Conservation (phyloP, 1,139 yeast species). For the Sugiyamaella grinbergsii region DNA sequence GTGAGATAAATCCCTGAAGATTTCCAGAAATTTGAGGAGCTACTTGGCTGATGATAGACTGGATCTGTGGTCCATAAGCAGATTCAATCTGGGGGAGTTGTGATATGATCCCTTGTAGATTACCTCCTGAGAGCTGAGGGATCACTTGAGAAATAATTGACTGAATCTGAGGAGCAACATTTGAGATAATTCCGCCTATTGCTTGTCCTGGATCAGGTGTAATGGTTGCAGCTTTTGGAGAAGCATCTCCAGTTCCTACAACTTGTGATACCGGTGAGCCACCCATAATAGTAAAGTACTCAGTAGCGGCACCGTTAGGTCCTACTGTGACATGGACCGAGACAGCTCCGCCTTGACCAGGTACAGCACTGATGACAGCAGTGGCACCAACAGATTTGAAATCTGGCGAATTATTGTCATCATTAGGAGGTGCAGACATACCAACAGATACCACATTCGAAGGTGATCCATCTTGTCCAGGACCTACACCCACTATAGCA, state of each 20-base stretch:
- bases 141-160: constrained; percentile 4
- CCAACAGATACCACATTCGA: constrained; percentile 4
- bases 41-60: constrained; percentile 6
- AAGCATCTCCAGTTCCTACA: background rate
- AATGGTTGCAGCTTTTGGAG: background rate
- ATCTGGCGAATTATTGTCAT: too few species aligned
- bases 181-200: background rate
- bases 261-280: background rate
- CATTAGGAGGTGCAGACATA: background rate
- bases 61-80: constrained; percentile 1
- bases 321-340: background rate
- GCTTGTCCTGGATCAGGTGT: constrained; percentile 7
- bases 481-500: background rate
- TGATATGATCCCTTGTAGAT: constrained; percentile 1
- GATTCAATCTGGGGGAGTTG: background rate
- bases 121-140: constrained; percentile 7
- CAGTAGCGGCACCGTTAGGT: too few species aligned
- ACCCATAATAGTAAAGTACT: too few species aligned
- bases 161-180: constrained; percentile 11
- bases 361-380: background rate
- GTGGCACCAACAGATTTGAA: too few species aligned
- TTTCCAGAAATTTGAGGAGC: too few species aligned
- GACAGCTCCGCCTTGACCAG: background rate
- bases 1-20: background rate
- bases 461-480: background rate